phyloP scores from a whole-genome alignment of 192 early-diverging fungal genomes.

The Backusella luteola region DNA sequence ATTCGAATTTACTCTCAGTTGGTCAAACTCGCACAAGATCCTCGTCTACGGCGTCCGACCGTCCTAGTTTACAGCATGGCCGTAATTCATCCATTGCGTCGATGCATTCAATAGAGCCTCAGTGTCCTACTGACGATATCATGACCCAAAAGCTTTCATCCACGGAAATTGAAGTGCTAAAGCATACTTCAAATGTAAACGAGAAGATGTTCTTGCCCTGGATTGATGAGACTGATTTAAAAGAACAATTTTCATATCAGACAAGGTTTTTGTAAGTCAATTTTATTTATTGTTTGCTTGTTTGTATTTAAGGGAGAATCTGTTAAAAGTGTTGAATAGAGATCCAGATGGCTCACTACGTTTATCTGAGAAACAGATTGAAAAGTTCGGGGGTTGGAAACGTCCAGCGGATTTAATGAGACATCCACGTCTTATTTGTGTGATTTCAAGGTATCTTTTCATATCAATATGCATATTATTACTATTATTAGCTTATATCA shows the following conservation, averaged over 20 bases:
- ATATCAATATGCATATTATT: not conserved
- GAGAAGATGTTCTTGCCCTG: conserved; percentile 73
- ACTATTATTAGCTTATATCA: not conserved
- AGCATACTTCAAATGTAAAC: conserved; percentile 70
- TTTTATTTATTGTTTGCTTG: conserved; percentile 5
- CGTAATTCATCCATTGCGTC: not conserved
- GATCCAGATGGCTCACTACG: conserved; percentile 79
- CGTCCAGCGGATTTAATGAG: conserved; percentile 73
- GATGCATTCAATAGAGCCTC: not conserved
- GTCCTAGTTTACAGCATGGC: not conserved
- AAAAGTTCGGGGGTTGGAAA: conserved; percentile 78
- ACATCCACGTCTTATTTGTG: conserved; percentile 64
- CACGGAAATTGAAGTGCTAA: conserved; percentile 62
- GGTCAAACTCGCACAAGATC: not conserved
- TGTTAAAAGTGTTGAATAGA: conserved; percentile 28
- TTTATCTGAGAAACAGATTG: conserved; percentile 73
- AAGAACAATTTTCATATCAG: conserved; percentile 56
- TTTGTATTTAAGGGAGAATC: conserved; percentile 21
- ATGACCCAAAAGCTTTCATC: conserved; percentile 32
- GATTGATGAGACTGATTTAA: conserved; percentile 56
- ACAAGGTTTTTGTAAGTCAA: conserved; percentile 47
- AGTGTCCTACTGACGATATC: conserved; percentile 13
- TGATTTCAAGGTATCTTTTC: conserved; percentile 48
- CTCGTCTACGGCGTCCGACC: not conserved
- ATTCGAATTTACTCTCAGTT: not conserved